Evolutionary conservation across 139 green algal species (phyloP).

Genomic region (Chlamydomonas schloesseri): DNA sequence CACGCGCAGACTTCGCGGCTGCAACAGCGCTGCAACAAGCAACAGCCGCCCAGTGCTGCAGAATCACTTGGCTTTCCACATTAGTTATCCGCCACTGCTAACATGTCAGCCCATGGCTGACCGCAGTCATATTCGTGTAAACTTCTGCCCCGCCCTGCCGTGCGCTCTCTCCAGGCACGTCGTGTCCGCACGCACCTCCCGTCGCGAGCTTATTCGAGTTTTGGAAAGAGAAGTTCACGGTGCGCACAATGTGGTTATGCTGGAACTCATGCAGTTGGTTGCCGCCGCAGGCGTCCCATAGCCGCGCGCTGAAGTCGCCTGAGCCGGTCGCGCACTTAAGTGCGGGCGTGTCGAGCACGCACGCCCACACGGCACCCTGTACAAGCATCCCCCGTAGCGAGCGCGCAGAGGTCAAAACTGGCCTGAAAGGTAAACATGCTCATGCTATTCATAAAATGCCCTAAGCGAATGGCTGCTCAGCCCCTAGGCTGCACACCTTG

Average conservation of each 20-base stretch:
- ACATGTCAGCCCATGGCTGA: too few relatives aligned
- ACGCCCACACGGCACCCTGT: constrained; percentile 96
- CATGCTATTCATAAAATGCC: too few relatives aligned
- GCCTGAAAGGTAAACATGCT: too few relatives aligned
- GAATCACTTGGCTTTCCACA: too few relatives aligned
- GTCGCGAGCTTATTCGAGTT: constrained; percentile 71
- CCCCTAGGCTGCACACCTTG: constrained; percentile 76
- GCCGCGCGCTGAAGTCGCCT: constrained; percentile 94
- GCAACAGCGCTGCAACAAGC: too few relatives aligned
- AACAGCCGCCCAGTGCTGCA: too few relatives aligned
- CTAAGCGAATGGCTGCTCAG: too few relatives aligned
- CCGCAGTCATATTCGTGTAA: too few relatives aligned
- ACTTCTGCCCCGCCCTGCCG: too few relatives aligned
- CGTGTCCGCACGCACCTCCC: constrained; percentile 72
- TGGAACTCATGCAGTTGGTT: constrained; percentile 89
- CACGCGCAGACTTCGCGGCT: too few relatives aligned
- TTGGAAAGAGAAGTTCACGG: constrained; percentile 78
- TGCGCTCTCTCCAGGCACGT: neutral
- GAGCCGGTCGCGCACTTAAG: constrained; percentile 91
- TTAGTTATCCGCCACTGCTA: too few relatives aligned
- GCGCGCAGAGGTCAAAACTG: too few relatives aligned
- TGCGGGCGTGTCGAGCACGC: constrained; percentile 87
- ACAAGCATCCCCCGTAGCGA: constrained; percentile 3
- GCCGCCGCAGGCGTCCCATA: constrained; percentile 97
- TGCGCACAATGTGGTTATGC: constrained; percentile 97